Conservation (phyloP, 2,329 filamentous ascomycete genomes). For the Xylariaceae sp. region DNA sequence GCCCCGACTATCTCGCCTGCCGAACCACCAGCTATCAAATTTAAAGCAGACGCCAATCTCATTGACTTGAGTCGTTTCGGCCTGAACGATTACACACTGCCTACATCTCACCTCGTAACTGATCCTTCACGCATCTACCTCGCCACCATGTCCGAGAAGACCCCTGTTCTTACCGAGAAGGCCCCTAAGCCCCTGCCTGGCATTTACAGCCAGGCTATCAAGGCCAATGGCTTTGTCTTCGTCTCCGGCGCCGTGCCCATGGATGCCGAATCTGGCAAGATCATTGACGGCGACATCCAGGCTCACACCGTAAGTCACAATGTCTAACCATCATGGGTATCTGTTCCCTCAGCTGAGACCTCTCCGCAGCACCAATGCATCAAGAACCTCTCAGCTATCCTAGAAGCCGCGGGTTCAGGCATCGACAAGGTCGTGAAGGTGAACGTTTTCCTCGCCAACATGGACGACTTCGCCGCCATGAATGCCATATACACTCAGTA, state of each 20-base stretch:
- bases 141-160: conserved; percentile 34
- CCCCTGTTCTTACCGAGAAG: conserved; percentile 38
- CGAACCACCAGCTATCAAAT: too few relatives aligned
- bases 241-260: conserved; percentile 69
- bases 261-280: conserved; percentile 52
- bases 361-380: conserved; percentile 54
- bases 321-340: neutral
- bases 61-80: too few relatives aligned
- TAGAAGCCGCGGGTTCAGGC: conserved; percentile 62
- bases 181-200: conserved; percentile 39
- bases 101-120: neutral
- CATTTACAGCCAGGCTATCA: conserved; percentile 55
- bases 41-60: too few relatives aligned
- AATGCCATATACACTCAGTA: conserved; percentile 69
- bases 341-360: neutral
- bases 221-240: conserved; percentile 64
- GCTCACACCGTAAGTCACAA: conserved; percentile 52
- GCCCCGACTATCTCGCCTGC: too few relatives aligned
- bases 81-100: neutral
- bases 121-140: neutral
- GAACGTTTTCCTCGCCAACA: conserved; percentile 67
- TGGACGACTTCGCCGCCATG: conserved; percentile 72
- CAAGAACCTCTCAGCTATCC: conserved; percentile 65
- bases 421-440: conserved; percentile 68
- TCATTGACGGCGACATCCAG: conserved; percentile 61